Evolutionary conservation across 2,329 filamentous ascomycete species (phyloP).

Genomic region (Orbilia oligospora): DNA sequence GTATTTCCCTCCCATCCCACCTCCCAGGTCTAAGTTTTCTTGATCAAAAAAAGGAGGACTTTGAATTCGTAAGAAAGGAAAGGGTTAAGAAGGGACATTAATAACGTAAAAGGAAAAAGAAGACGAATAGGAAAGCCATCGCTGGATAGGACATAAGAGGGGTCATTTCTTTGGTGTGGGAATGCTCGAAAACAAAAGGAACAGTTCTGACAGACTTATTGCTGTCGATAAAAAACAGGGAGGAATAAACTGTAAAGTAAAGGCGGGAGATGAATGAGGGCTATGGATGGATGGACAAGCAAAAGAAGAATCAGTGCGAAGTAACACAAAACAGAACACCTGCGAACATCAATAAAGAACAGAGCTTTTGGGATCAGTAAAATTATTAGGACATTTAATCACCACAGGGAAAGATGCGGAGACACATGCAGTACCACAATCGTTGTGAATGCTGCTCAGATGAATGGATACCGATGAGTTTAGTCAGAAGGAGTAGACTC

Average conservation of each 20-base stretch:
- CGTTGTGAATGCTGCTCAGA: conserved; percentile 10
- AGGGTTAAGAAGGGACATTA: conserved; percentile 32
- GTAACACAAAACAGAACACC: conserved; percentile 57
- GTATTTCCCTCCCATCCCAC: conserved; percentile 45
- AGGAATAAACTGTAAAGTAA: conserved; percentile 44
- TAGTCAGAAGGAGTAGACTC: neutral
- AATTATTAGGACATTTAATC: conserved; percentile 29
- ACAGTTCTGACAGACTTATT: conserved; percentile 50
- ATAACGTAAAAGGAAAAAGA: conserved; percentile 21
- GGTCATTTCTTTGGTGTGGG: conserved; percentile 32
- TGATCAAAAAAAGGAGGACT: conserved; percentile 9
- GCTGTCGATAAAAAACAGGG: conserved; percentile 32
- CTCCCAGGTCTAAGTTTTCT: conserved; percentile 51
- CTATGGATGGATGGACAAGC: conserved; percentile 38
- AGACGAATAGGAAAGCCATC: conserved; percentile 38
- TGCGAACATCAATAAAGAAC: conserved; percentile 37
- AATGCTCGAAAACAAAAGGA: conserved; percentile 45
- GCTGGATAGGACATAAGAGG: conserved; percentile 43
- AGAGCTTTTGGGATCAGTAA: conserved; percentile 40
- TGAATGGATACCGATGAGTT: conserved; percentile 7
- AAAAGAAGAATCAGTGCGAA: conserved; percentile 27
- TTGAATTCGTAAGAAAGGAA: conserved; percentile 39
- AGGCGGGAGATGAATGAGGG: conserved; percentile 50
- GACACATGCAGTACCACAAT: conserved; percentile 8
- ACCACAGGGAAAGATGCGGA: conserved; percentile 13